These are phyloP conservation scores for Cercospora sp. DNA, from an alignment of 2,329 filamentous ascomycete species.

Conservation along the genomic window DNA sequence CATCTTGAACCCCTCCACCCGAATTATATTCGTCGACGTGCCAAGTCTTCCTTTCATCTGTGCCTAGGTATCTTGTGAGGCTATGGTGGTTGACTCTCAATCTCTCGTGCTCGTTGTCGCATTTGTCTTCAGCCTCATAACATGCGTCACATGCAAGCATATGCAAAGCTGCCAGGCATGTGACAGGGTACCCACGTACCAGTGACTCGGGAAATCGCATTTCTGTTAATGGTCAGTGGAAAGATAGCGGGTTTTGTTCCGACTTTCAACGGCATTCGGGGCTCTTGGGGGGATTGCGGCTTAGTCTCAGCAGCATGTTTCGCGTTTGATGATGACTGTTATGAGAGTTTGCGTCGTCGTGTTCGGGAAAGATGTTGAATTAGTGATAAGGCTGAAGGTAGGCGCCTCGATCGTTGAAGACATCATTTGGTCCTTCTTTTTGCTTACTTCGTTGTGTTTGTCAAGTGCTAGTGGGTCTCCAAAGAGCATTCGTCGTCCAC, in stretches of 20 bases:
- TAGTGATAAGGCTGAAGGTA: background rate
- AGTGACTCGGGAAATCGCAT: background rate
- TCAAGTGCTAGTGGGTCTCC: background rate
- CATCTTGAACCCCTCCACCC: background rate
- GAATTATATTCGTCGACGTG: background rate
- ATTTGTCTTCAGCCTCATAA: background rate
- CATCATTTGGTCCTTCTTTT: background rate
- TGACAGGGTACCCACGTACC: background rate
- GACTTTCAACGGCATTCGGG: background rate
- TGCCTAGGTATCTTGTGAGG: too few species aligned
- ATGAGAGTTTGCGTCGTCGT: background rate
- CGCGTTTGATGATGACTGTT: background rate
- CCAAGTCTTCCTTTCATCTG: background rate
- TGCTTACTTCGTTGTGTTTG: background rate
- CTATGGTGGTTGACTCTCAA: too few species aligned
- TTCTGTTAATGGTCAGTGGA: background rate
- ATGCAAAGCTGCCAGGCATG: background rate
- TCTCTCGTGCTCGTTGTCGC: conserved; percentile 2
- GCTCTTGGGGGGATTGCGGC: background rate
- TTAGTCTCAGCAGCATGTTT: background rate
- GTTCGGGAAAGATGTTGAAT: background rate
- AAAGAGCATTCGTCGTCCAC: background rate
- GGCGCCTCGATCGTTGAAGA: background rate
- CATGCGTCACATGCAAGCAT: background rate
- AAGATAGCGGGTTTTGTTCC: background rate